Percentiles rank a stretch among this genome's conserved stretches.
Conservation (phyloP, 345 rosid genomes). For the Camelina sativa region DNA sequence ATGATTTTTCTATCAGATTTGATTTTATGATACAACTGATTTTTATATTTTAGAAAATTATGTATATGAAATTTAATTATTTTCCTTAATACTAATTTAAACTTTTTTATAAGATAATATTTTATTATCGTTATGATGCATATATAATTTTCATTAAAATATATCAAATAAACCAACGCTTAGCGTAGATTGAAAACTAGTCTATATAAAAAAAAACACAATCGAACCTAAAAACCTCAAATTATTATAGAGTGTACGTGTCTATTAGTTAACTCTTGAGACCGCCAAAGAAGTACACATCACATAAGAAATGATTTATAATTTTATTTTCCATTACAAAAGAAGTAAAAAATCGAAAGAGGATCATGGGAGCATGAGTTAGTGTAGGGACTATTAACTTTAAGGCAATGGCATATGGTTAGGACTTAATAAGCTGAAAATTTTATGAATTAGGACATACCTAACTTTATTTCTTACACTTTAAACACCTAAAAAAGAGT, state of each 20-base stretch:
- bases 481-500: constrained; percentile 11
- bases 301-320: neutral
- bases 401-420: constrained; percentile 38
- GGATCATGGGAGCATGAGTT: constrained; percentile 37
- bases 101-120: no score
- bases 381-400: constrained; percentile 36
- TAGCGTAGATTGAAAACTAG: no score
- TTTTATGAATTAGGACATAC: constrained; percentile 31
- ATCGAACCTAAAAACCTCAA: neutral
- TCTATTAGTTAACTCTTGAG: neutral
- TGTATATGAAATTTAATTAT: no score
- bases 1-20: no score
- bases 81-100: no score
- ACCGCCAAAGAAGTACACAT: neutral
- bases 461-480: constrained; percentile 30
- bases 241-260: constrained; percentile 1
- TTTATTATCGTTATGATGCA: no score
- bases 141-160: no score
- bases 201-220: no score
- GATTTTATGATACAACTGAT: no score
- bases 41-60: no score
- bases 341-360: constrained; percentile 26
- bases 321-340: constrained; percentile 19
- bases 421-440: constrained; percentile 8
- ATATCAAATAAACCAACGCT: no score